phyloP scores from a whole-genome alignment of 1,284 basidiomycete genomes.

The Meira nashicola region DNA sequence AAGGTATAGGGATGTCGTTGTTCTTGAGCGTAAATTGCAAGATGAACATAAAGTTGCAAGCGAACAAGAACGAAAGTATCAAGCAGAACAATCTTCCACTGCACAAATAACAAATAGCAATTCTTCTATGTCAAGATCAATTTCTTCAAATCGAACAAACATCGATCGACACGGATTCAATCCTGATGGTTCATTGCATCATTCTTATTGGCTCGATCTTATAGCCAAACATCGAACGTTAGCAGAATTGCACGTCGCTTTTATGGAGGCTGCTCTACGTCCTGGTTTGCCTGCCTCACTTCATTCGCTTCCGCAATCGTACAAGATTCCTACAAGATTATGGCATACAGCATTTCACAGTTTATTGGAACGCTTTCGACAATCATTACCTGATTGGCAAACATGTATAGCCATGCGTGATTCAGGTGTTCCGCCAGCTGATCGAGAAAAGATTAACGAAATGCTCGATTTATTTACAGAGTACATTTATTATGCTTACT shows the following conservation, averaged over 20 bases:
- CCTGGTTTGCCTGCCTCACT: conserved; percentile 80
- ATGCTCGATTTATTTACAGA: conserved; percentile 71
- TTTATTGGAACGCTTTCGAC: conserved; percentile 80
- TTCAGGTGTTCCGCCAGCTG: not conserved
- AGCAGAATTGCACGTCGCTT: conserved; percentile 79
- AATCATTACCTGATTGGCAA: conserved; percentile 62
- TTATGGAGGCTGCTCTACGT: conserved; percentile 78
- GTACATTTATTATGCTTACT: conserved; percentile 91
- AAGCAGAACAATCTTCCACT: not conserved
- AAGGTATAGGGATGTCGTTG: conserved; percentile 70
- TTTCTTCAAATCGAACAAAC: not conserved
- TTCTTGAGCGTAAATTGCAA: conserved; percentile 68
- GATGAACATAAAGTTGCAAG: conserved; percentile 50
- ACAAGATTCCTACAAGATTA: conserved; percentile 86
- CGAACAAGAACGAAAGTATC: conserved; percentile 6
- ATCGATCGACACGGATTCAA: not conserved
- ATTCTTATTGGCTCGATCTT: conserved; percentile 32
- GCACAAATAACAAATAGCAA: not conserved
- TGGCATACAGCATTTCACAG: conserved; percentile 90
- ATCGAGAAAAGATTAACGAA: conserved; percentile 19
- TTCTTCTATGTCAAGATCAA: not conserved
- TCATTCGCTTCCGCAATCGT: conserved; percentile 81
- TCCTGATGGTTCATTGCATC: conserved; percentile 18
- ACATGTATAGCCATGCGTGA: not conserved
- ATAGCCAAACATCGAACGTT: conserved; percentile 59